Percentiles rank a stretch among this genome's conserved stretches.
Evolutionary conservation across 176 grass and related monocot species (phyloP).

Genomic region (Rhynchospora breviuscula): DNA sequence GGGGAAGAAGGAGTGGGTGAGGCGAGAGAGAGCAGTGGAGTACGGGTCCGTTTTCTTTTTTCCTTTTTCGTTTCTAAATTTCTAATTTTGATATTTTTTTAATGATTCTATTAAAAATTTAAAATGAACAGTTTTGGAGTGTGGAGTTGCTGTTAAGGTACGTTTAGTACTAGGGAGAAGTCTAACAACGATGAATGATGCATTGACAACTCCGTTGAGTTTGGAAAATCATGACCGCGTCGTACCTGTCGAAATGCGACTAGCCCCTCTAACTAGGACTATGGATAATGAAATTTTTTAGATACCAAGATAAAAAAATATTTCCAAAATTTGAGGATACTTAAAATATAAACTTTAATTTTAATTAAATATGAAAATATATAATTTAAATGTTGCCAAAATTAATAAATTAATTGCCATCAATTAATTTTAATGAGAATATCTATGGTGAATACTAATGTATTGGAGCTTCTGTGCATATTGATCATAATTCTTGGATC

Average conservation of each 20-base stretch:
- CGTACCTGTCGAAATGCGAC: neutral
- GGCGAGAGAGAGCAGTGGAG: neutral
- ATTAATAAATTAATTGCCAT: too few relatives aligned
- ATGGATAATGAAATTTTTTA: too few relatives aligned
- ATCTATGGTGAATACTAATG: too few relatives aligned
- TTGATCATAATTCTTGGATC: too few relatives aligned
- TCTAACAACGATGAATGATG: neutral
- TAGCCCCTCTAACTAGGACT: too few relatives aligned
- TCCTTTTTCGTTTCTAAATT: neutral
- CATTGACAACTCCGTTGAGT: neutral
- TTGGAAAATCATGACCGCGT: neutral
- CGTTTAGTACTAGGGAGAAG: conserved; percentile 17
- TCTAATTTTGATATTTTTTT: neutral
- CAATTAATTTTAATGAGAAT: too few relatives aligned
- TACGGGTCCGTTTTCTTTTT: neutral
- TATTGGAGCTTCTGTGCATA: too few relatives aligned
- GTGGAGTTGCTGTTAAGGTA: conserved; percentile 26
- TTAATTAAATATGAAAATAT: too few relatives aligned
- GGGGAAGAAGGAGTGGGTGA: neutral
- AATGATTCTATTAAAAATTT: neutral
- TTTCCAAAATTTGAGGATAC: too few relatives aligned
- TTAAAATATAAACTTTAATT: too few relatives aligned
- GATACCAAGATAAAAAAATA: too few relatives aligned
- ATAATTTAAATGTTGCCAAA: too few relatives aligned
- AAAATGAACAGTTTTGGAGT: neutral